Evolutionary conservation across 345 rosid genomes (phyloP), one percentile per base, ranked within the genome.

Genomic region (Hibiscus syriacus): DNA sequence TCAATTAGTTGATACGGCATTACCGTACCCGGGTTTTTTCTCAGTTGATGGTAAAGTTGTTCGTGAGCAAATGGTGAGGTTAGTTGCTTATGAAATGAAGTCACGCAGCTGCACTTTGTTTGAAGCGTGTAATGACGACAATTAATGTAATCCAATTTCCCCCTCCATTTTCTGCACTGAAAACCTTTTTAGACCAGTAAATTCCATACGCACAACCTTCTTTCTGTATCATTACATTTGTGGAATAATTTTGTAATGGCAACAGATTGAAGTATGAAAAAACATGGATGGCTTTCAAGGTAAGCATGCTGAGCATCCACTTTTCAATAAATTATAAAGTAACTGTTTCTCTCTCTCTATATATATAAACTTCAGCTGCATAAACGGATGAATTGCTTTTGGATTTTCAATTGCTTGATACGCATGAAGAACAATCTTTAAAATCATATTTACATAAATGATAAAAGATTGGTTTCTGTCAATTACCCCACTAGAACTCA

Each of bases 11-110:
- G 96, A 91, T 71, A 91, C 97, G 6, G 92, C 88, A 74, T 86
- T 91, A 73, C 89, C 90, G 5, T 91, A 78, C 72, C 96, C 99
- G 0, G 89, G 87, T 19, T 94, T 94, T 76, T 89, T 94, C 85
- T 81, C 86, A 2, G 64, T 34, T 0, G 74, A 80, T 36, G 93
- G 93, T 17, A 82, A 80, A 73, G 76, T 83, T 5, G 82, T 87
- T 57, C 72, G 12, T 13, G 86, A 77, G 77, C 79, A 84, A 76
- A 73, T 71, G 76, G 61, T 6, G 19, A 92, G 89, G 32, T 70
- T 76, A 48, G 62, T 77, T 48, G 60, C 77, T 30, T 87, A 89
- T 14, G 80, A 85, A 79, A 83, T 94, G 92, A 86, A 89, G 78
- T 78, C 97, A 57, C 78, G 83, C 77, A 89, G 96, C 79, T 89